These are phyloP conservation scores for Umbelopsis vinacea DNA, from an alignment of 192 early-diverging fungal genomes.

Conservation along the genomic window DNA sequence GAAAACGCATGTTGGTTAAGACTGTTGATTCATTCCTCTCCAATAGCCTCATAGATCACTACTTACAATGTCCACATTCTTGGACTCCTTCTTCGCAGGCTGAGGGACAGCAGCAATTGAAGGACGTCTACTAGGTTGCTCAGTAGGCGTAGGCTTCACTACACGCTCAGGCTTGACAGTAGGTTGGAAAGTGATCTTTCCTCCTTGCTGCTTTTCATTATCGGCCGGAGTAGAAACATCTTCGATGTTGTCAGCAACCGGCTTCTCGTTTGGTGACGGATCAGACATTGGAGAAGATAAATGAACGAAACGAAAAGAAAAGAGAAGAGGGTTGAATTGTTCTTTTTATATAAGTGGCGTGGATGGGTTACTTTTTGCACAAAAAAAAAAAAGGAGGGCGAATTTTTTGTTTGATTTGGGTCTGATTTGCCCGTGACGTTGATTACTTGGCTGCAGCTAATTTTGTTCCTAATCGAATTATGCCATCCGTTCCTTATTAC, in stretches of 20 bases:
- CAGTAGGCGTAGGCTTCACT: slow-evolving; percentile 13
- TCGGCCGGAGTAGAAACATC: slow-evolving; percentile 6
- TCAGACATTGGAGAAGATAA: slow-evolving; percentile 1
- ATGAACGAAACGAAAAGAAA: neutral
- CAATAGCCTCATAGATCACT: neutral
- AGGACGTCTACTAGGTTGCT: slow-evolving; percentile 28
- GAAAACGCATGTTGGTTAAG: slow-evolving; percentile 3
- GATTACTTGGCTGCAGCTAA: neutral
- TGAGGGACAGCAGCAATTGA: slow-evolving; percentile 30
- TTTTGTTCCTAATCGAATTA: neutral
- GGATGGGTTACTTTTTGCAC: neutral
- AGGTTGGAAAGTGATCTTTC: slow-evolving; percentile 34
- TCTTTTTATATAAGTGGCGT: slow-evolving; percentile 1
- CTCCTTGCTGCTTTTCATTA: slow-evolving; percentile 21
- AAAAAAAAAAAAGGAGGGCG: neutral
- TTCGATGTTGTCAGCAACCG: neutral
- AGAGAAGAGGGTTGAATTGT: neutral
- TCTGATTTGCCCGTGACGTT: slow-evolving; percentile 20
- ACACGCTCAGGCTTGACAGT: slow-evolving; percentile 32
- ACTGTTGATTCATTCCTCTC: neutral
- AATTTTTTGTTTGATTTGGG: slow-evolving; percentile 3
- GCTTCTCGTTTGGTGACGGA: slow-evolving; percentile 16
- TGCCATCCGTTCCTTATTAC: neutral
- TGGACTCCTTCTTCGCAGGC: slow-evolving; percentile 28
- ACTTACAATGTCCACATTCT: slow-evolving; percentile 60